phyloP scores from a whole-genome alignment of 73 alveolate species.

The Tetrahymena thermophila region DNA sequence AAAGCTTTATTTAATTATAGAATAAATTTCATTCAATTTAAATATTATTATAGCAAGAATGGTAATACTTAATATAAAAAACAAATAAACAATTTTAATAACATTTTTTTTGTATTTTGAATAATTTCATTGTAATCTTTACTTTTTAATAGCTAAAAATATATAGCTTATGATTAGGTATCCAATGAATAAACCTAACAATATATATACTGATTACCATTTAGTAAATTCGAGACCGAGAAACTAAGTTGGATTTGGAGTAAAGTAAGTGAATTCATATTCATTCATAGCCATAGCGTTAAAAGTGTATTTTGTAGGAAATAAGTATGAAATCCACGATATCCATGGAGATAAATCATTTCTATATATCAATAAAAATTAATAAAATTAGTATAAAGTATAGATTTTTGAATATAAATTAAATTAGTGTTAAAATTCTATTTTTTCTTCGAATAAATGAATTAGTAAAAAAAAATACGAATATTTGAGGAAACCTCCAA shows the following conservation, averaged over 20 bases:
- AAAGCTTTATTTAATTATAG: no score
- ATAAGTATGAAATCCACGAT: constrained; percentile 47
- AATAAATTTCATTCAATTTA: no score
- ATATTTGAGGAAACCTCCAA: constrained; percentile 19
- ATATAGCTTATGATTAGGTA: background rate
- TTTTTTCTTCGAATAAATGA: no score
- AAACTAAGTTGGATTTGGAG: background rate
- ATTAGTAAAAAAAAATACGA: background rate
- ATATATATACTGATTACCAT: background rate
- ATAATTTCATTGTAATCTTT: background rate
- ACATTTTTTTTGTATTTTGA: no score
- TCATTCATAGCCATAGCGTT: constrained; percentile 60
- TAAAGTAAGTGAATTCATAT: constrained; percentile 4
- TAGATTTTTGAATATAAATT: no score
- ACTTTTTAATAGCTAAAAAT: background rate
- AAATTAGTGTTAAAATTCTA: no score
- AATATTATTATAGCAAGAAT: no score
- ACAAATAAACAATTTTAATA: no score
- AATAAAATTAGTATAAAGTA: no score
- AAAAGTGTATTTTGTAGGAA: constrained; percentile 61
- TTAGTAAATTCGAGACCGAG: background rate
- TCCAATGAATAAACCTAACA: background rate
- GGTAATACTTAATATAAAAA: no score
- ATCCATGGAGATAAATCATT: constrained; percentile 3
- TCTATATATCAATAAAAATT: background rate